phyloP scores from a whole-genome alignment of 164 flowering plant genomes.

The grape (Vitis vinifera) region ASM3070453v1 NC_081805.1:9208001-9208500 shows the following conservation, averaged over 20 bases:
- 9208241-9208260: constrained; percentile 66
- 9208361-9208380: constrained; percentile 15
- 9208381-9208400: constrained; percentile 9
- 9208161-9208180: background rate
- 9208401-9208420: background rate
- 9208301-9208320: constrained; percentile 48
- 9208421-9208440: background rate
- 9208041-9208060: constrained; percentile 71
- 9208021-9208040: constrained; percentile 61
- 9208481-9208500: background rate
- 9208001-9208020: constrained; percentile 73
- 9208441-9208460: background rate
- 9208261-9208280: constrained; percentile 65
- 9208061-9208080: constrained; percentile 75
- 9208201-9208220: background rate
- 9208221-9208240: background rate
- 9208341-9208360: constrained; percentile 32
- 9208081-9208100: constrained; percentile 60
- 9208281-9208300: constrained; percentile 45
- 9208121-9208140: background rate
- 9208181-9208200: background rate
- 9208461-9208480: background rate
- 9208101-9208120: constrained; percentile 25
- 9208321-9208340: constrained; percentile 50
- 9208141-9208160: background rate